phyloP scores from a whole-genome alignment of 1,284 basidiomycete genomes.

The Leccinum fallax region DNA sequence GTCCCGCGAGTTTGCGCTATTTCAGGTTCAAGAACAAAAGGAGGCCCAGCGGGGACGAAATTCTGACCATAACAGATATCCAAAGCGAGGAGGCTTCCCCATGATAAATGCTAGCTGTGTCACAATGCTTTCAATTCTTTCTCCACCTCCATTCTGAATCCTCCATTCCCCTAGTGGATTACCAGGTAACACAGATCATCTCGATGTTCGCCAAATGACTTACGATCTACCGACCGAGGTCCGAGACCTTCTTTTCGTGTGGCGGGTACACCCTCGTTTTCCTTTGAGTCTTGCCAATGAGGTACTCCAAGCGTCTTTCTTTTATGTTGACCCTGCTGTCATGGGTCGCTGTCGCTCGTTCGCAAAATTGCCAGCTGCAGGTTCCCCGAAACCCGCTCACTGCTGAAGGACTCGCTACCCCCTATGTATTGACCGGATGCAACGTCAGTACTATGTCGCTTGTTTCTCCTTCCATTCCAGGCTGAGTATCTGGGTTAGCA shows the following conservation, averaged over 20 bases:
- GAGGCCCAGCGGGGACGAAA: background rate
- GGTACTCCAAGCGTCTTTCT: slow-evolving; percentile 1
- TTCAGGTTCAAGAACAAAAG: slow-evolving; percentile 6
- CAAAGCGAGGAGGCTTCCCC: background rate
- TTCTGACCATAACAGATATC: slow-evolving; percentile 9
- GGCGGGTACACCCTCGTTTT: slow-evolving; percentile 18
- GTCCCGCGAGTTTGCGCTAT: background rate
- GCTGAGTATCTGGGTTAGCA: slow-evolving; percentile 16
- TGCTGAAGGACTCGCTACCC: slow-evolving; percentile 29
- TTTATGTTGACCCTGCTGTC: slow-evolving; percentile 21
- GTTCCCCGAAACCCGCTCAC: slow-evolving; percentile 26
- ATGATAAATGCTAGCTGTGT: slow-evolving; percentile 13
- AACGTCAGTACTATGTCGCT: slow-evolving; percentile 21
- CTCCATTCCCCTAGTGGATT: slow-evolving; percentile 16
- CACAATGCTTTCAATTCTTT: background rate
- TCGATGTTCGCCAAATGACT: background rate
- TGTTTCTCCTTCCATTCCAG: background rate
- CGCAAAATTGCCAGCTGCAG: slow-evolving; percentile 27
- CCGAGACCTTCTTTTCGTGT: slow-evolving; percentile 23
- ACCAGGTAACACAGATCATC: slow-evolving; percentile 11
- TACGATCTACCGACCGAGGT: slow-evolving; percentile 8
- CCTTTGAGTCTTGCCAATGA: slow-evolving; percentile 14
- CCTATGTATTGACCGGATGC: slow-evolving; percentile 30
- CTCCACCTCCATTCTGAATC: background rate
- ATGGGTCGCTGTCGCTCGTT: slow-evolving; percentile 13